A percentile compares a stretch with the other conserved stretches of the same genome.
Evolutionary conservation across 1,284 basidiomycete species (phyloP).

Genomic region (Trichosporon sp.): DNA sequence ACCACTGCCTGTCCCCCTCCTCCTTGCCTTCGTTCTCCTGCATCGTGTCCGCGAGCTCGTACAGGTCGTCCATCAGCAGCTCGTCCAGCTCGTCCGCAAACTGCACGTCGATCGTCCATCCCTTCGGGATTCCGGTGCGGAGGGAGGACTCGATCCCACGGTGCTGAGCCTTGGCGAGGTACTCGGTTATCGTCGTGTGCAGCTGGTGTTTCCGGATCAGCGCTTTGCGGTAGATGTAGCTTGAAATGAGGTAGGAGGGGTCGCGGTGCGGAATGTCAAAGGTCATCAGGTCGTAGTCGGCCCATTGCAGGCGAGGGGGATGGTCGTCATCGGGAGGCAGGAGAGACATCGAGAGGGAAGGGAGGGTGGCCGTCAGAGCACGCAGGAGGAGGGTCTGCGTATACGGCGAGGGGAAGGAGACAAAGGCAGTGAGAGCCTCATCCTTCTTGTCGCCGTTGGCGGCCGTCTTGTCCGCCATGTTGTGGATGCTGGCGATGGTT

Average conservation of each 20-base stretch:
- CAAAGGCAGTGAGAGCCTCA: conserved; percentile 59
- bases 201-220: conserved; percentile 95
- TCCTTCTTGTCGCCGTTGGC: conserved; percentile 7
- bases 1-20: conserved; percentile 66
- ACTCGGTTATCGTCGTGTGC: conserved; percentile 72
- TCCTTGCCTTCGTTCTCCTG: conserved; percentile 55
- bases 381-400: conserved; percentile 69
- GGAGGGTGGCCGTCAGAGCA: conserved; percentile 60
- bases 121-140: conserved; percentile 67
- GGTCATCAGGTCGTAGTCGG: conserved; percentile 73
- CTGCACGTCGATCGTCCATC: conserved; percentile 85
- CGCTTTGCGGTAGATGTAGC: conserved; percentile 87
- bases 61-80: conserved; percentile 88
- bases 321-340: conserved; percentile 39
- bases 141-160: conserved; percentile 34
- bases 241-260: conserved; percentile 68
- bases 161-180: conserved; percentile 68
- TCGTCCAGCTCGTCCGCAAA: conserved; percentile 96
- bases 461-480: conserved; percentile 3
- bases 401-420: conserved; percentile 77
- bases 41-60: conserved; percentile 74
- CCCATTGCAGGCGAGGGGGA: conserved; percentile 54
- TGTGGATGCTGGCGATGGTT: no score
- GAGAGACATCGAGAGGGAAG: conserved; percentile 44
- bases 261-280: conserved; percentile 66